Conservation (phyloP, 257 asterid species). For the Solanum gandarillasii region DNA sequence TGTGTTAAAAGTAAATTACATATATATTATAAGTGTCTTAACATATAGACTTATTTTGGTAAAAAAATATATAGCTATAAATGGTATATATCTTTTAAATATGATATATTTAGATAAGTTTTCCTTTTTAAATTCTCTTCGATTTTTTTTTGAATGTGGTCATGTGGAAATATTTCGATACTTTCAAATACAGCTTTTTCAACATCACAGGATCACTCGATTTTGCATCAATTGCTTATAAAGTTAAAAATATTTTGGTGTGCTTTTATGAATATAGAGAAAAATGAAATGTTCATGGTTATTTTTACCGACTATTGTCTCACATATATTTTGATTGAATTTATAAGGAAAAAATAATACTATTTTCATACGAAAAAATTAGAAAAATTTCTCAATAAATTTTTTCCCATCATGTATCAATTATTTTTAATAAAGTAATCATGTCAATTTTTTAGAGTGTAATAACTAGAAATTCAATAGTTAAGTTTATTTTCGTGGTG, state of each 20-base stretch:
- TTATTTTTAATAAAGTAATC: not conserved
- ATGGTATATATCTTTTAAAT: not conserved
- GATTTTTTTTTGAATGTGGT: not conserved
- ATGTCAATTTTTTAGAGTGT: not conserved
- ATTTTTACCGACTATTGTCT: too few species aligned
- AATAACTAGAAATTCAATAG: too few species aligned
- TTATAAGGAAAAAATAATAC: too few species aligned
- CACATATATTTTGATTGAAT: not conserved
- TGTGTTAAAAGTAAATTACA: not conserved
- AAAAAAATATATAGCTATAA: not conserved
- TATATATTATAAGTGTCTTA: not conserved
- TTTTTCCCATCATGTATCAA: rapidly evolving
- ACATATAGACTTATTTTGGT: not conserved
- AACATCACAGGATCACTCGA: not conserved
- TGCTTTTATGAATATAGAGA: not conserved
- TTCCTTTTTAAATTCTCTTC: not conserved
- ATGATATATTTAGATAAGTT: too few species aligned
- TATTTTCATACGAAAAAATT: too few species aligned
- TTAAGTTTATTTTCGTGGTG: not conserved
- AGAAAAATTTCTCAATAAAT: too few species aligned
- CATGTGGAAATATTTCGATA: not conserved
- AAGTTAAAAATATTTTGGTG: not conserved
- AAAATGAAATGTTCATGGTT: too few species aligned
- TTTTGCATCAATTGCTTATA: not conserved
- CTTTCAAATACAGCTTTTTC: not conserved